phyloP scores from a whole-genome alignment of 495 filamentous ascomycete species.

The Eremomyces bilateralis region DNA sequence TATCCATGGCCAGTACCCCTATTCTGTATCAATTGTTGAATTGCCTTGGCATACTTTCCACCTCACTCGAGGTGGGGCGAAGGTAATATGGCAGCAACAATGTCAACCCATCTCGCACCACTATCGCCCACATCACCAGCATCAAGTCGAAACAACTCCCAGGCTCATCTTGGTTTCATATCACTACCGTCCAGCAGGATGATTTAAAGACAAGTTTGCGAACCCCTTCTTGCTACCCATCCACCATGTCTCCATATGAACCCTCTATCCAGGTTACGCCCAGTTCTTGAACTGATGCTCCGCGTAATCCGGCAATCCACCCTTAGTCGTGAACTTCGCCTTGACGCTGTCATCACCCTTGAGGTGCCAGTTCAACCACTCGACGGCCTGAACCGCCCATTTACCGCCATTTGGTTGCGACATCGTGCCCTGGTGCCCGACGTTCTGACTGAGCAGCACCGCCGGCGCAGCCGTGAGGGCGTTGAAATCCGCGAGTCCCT shows the following conservation, averaged over 20 bases:
- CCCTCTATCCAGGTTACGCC: background rate
- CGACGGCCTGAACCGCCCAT: background rate
- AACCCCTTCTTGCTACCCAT: constrained; percentile 1
- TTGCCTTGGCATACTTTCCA: no score
- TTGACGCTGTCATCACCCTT: background rate
- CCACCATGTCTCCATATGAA: background rate
- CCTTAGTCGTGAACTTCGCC: background rate
- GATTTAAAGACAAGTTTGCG: no score
- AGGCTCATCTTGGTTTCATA: no score
- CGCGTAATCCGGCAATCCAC: background rate
- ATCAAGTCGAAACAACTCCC: no score
- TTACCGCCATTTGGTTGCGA: background rate
- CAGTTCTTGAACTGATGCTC: background rate
- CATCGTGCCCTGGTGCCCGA: background rate
- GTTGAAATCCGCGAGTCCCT: background rate
- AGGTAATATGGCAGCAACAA: no score
- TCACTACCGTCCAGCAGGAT: no score
- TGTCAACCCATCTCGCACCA: no score
- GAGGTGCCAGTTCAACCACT: background rate
- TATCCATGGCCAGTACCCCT: no score
- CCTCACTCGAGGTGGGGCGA: no score
- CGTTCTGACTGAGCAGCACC: background rate
- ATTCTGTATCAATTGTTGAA: no score
- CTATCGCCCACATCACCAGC: no score
- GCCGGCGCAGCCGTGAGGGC: background rate